Conservation (phyloP, 2,329 filamentous ascomycete genomes). For the Ascomycota sp. region DNA sequence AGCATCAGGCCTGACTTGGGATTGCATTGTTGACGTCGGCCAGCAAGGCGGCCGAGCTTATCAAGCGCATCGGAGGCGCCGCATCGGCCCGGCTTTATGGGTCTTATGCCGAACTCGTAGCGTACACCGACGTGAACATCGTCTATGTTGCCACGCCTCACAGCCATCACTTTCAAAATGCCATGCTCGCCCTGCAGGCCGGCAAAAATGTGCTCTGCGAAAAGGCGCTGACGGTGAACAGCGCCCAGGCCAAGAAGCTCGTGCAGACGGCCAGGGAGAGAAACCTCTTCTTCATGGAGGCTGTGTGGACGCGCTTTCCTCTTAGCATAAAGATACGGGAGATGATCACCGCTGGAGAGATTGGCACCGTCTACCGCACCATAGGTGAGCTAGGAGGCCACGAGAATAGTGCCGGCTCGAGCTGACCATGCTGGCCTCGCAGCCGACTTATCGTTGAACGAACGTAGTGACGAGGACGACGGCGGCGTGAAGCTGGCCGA, state of each 20-base stretch:
- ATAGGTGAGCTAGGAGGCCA: conserved; percentile 24
- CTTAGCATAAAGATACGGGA: conserved; percentile 57
- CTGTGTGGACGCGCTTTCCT: conserved; percentile 81
- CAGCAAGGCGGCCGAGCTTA: conserved; percentile 49
- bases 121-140: conserved; percentile 61
- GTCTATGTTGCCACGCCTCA: conserved; percentile 82
- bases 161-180: conserved; percentile 84
- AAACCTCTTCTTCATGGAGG: conserved; percentile 63
- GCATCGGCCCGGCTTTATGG: conserved; percentile 52
- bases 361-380: conserved; percentile 41
- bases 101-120: conserved; percentile 63
- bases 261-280: conserved; percentile 52
- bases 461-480: conserved; percentile 27
- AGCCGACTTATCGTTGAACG: conserved; percentile 42
- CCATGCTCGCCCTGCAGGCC: conserved; percentile 62
- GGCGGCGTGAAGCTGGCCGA: conserved; percentile 35
- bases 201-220: conserved; percentile 83
- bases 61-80: conserved; percentile 50
- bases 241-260: conserved; percentile 52
- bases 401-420: too few relatives aligned
- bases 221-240: conserved; percentile 76
- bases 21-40: conserved; percentile 61
- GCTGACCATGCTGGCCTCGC: conserved; percentile 2
- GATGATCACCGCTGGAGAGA: conserved; percentile 31
- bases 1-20: conserved; percentile 59